Conservation (phyloP, 129 eudicot species). For the Pulicaria dysenterica region DNA sequence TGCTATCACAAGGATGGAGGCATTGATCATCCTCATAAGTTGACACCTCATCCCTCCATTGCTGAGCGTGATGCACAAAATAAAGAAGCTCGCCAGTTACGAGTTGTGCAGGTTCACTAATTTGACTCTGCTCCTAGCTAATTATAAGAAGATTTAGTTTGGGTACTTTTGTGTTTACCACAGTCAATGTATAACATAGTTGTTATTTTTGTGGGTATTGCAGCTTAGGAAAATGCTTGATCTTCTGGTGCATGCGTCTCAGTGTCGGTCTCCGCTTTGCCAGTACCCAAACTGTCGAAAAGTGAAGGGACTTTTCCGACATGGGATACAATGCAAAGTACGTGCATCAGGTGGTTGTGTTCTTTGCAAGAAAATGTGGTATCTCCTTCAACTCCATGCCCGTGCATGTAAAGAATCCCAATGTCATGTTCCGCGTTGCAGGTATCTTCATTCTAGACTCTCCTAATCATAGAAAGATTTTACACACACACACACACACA, state of each 20-base stretch:
- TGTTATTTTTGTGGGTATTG: conserved; percentile 27
- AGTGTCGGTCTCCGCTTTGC: conserved; percentile 80
- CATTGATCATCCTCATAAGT: conserved; percentile 85
- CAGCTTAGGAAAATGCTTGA: conserved; percentile 98
- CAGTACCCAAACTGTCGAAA: conserved; percentile 82
- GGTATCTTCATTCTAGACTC: conserved; percentile 41
- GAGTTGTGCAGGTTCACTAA: conserved; percentile 76
- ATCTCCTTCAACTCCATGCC: conserved; percentile 94
- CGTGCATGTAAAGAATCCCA: conserved; percentile 93
- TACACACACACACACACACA: no score
- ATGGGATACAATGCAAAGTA: conserved; percentile 70
- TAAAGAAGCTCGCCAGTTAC: conserved; percentile 86
- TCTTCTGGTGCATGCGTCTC: conserved; percentile 90
- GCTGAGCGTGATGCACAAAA: conserved; percentile 95
- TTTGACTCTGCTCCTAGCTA: no score
- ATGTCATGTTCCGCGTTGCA: conserved; percentile 95
- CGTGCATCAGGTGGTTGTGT: conserved; percentile 89
- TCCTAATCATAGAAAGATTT: no score
- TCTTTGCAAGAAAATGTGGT: conserved; percentile 95
- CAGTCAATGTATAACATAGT: no score
- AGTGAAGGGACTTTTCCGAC: conserved; percentile 97
- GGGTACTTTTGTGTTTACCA: no score
- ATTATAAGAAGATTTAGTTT: no score
- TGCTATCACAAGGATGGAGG: conserved; percentile 83
- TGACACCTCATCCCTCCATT: conserved; percentile 72